Conservation (phyloP, 495 filamentous ascomycete species). For the Emericellopsis terricola region DNA sequence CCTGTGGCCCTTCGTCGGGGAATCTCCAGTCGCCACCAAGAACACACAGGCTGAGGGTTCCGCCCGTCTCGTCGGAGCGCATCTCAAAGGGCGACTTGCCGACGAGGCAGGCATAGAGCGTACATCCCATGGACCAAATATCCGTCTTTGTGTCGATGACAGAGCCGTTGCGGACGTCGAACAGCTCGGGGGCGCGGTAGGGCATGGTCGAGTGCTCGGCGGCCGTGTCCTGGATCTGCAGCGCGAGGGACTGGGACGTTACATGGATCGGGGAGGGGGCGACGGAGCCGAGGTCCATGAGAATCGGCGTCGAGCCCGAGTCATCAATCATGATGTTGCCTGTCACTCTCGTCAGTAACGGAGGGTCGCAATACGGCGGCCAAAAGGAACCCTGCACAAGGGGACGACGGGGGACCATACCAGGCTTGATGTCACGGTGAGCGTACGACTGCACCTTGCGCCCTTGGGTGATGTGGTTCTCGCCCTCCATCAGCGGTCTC, state of each 20-base stretch:
- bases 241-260: constrained; percentile 74
- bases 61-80: constrained; percentile 86
- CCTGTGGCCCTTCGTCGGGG: constrained; percentile 53
- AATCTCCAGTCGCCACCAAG: constrained; percentile 87
- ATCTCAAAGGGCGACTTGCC: constrained; percentile 96
- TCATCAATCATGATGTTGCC: constrained; percentile 96
- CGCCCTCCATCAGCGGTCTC: constrained; percentile 68
- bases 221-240: constrained; percentile 82
- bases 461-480: constrained; percentile 36
- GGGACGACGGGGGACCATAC: constrained; percentile 23
- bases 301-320: constrained; percentile 66
- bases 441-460: constrained; percentile 70
- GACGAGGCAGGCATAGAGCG: constrained; percentile 85
- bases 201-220: constrained; percentile 97
- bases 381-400: too few species aligned
- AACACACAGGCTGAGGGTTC: constrained; percentile 79
- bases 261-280: constrained; percentile 82
- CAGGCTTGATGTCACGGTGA: constrained; percentile 94
- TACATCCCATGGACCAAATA: constrained; percentile 94
- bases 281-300: constrained; percentile 97
- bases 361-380: too few species aligned
- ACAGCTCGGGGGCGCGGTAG: constrained; percentile 92
- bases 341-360: constrained; percentile 15
- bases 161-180: constrained; percentile 89
- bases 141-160: constrained; percentile 94